These are phyloP conservation scores for Sugiyamaella paludigena DNA, from an alignment of 1,139 yeast genomes.

Conservation along the genomic window DNA sequence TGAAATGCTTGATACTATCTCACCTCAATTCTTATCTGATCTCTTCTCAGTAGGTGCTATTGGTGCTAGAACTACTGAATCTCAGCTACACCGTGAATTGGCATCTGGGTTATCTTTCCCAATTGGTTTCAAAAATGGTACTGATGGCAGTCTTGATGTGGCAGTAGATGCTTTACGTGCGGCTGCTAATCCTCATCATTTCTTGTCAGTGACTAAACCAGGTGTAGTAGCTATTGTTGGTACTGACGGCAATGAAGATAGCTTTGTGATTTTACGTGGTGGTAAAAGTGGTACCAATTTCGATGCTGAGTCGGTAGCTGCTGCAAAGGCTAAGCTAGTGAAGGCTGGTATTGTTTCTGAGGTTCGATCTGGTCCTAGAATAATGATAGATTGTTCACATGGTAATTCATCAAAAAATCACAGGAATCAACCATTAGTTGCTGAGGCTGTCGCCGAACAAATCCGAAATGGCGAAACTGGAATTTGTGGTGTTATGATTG, in stretches of 20 bases:
- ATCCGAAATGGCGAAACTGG: slow-evolving; percentile 68
- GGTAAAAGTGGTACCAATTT: slow-evolving; percentile 91
- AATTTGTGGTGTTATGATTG: slow-evolving; percentile 95
- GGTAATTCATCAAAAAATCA: slow-evolving; percentile 91
- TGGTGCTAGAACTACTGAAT: slow-evolving; percentile 97
- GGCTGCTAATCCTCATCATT: slow-evolving; percentile 90
- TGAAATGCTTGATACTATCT: slow-evolving; percentile 96
- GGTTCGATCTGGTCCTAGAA: slow-evolving; percentile 49
- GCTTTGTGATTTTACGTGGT: slow-evolving; percentile 91
- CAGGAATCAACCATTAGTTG: slow-evolving; percentile 92
- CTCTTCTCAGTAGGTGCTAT: slow-evolving; percentile 92
- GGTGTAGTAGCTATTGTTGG: slow-evolving; percentile 96
- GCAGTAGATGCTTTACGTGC: slow-evolving; percentile 94
- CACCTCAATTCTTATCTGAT: slow-evolving; percentile 90
- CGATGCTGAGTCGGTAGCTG: slow-evolving; percentile 68
- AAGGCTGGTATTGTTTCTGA: slow-evolving; percentile 54
- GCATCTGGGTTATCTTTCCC: slow-evolving; percentile 97
- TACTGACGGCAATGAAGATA: slow-evolving; percentile 88
- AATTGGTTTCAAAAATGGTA: slow-evolving; percentile 95
- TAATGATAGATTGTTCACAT: slow-evolving; percentile 97
- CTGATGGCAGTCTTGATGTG: slow-evolving; percentile 89
- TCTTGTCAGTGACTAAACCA: slow-evolving; percentile 87
- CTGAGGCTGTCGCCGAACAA: slow-evolving; percentile 74
- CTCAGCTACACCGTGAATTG: slow-evolving; percentile 92
- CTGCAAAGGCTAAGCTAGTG: slow-evolving; percentile 62